phyloP scores from a whole-genome alignment of 179 eudicot genomes.

The Vitellaria paradoxa region DNA sequence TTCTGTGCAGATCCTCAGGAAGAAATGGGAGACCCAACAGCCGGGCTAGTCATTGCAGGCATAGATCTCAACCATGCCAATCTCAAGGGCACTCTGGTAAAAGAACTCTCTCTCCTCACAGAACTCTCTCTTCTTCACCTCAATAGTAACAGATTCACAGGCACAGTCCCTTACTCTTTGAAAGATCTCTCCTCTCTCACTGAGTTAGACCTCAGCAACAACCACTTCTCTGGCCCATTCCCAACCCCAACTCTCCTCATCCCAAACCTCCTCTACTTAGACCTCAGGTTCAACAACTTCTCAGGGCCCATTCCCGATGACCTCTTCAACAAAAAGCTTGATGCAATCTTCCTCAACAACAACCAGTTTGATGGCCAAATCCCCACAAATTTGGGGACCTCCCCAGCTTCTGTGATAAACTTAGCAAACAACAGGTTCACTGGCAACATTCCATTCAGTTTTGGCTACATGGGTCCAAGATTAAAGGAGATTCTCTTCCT shows the following conservation, averaged over 20 bases:
- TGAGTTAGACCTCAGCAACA: slow-evolving; percentile 88
- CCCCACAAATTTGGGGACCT: slow-evolving; percentile 71
- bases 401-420: slow-evolving; percentile 84
- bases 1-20: slow-evolving; percentile 50
- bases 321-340: slow-evolving; percentile 56
- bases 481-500: slow-evolving; percentile 70
- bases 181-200: slow-evolving; percentile 39
- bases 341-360: slow-evolving; percentile 77
- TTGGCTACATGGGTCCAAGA: slow-evolving; percentile 54
- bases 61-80: slow-evolving; percentile 89
- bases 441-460: slow-evolving; percentile 68
- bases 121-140: slow-evolving; percentile 69
- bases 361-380: slow-evolving; percentile 59
- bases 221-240: slow-evolving; percentile 64
- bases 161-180: slow-evolving; percentile 55
- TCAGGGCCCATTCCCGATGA: slow-evolving; percentile 63
- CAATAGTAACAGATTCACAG: slow-evolving; percentile 67
- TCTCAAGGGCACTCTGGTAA: slow-evolving; percentile 56
- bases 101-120: slow-evolving; percentile 51
- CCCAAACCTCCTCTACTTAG: slow-evolving; percentile 63
- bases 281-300: slow-evolving; percentile 68
- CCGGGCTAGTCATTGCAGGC: slow-evolving; percentile 35
- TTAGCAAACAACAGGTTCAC: slow-evolving; percentile 64
- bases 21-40: slow-evolving; percentile 18
- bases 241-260: slow-evolving; percentile 43